Conservation (phyloP, 495 filamentous ascomycete genomes). For the Penicillium coprophilum region DNA sequence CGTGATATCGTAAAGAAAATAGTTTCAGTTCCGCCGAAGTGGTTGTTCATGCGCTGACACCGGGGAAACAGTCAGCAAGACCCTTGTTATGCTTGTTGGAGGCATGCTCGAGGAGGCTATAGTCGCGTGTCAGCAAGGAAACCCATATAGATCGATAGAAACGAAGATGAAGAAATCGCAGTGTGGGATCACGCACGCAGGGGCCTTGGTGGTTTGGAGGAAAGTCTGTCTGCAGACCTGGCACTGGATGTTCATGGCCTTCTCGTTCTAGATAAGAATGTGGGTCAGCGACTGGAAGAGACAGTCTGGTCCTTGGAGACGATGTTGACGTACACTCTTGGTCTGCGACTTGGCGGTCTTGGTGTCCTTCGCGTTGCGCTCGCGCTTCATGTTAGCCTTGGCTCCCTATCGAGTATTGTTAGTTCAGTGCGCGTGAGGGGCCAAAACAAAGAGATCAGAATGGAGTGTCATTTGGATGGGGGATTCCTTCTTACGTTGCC, state of each 20-base stretch:
- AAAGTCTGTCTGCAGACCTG: conserved; percentile 31
- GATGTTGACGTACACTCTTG: conserved; percentile 22
- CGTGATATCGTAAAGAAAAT: conserved; percentile 14
- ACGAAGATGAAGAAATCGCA: neutral
- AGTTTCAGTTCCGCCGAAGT: neutral
- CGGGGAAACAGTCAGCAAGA: conserved; percentile 29
- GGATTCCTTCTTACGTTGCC: conserved; percentile 21
- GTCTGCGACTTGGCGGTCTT: conserved; percentile 29
- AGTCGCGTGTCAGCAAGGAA: conserved; percentile 7
- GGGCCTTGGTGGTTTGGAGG: conserved; percentile 33
- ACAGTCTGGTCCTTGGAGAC: neutral
- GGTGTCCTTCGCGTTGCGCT: conserved; percentile 24
- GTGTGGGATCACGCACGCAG: conserved; percentile 24
- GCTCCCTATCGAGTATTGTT: conserved; percentile 27
- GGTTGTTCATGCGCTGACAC: conserved; percentile 16
- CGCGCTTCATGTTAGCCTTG: conserved; percentile 30
- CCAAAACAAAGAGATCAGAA: neutral
- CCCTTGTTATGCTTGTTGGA: conserved; percentile 34
- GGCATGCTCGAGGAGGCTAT: conserved; percentile 32
- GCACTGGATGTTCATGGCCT: conserved; percentile 32
- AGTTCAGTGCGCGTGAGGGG: conserved; percentile 8
- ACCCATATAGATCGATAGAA: neutral
- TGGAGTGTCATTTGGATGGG: neutral
- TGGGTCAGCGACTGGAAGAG: neutral
- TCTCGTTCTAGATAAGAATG: conserved; percentile 24